Conservation (phyloP, 306 rosid genomes). For the Fragaria vesca region DNA sequence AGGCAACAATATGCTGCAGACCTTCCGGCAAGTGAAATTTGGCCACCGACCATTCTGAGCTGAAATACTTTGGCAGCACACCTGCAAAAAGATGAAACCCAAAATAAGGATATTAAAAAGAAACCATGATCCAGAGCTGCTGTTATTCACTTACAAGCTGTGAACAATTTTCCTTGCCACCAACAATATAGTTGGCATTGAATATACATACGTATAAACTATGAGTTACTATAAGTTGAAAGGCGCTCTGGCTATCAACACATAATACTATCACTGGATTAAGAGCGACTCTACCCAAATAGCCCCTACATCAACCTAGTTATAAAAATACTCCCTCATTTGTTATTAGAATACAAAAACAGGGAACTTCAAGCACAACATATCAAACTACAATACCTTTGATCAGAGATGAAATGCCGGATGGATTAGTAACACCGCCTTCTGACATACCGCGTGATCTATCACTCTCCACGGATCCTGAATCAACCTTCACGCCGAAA, state of each 20-base stretch:
- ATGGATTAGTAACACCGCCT: constrained; percentile 38
- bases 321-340: neutral
- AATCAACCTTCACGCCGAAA: constrained; percentile 75
- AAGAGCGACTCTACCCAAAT: neutral
- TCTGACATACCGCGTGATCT: constrained; percentile 35
- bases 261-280: neutral
- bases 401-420: constrained; percentile 57
- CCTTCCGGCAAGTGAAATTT: constrained; percentile 21
- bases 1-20: constrained; percentile 52
- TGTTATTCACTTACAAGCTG: neutral
- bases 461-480: constrained; percentile 48
- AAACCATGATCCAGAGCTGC: neutral
- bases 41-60: constrained; percentile 7
- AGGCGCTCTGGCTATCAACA: too few relatives aligned
- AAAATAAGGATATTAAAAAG: neutral
- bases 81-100: constrained; percentile 39
- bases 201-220: neutral
- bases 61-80: constrained; percentile 30
- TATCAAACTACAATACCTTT: constrained; percentile 45
- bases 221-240: too few relatives aligned
- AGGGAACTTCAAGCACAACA: neutral
- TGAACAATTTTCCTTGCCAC: neutral
- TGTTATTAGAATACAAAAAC: neutral
- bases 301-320: neutral
- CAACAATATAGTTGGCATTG: neutral